Conservation (phyloP, 148 eudicot species). For the Vaccinium darrowii region DNA sequence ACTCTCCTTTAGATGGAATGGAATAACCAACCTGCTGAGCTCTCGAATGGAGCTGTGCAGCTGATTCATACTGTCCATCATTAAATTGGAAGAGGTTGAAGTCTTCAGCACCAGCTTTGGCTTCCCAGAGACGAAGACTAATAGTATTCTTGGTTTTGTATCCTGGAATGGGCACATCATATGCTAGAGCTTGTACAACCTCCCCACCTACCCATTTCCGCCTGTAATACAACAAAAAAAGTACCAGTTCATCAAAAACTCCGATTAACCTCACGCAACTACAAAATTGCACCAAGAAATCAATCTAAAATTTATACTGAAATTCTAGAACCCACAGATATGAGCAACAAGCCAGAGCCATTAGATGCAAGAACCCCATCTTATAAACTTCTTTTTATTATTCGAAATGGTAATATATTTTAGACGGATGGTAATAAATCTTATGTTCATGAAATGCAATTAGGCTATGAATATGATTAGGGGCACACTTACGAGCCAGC, state of each 20-base stretch:
- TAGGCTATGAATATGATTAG: constrained; percentile 6
- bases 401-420: neutral
- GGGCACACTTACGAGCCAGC: constrained; percentile 72
- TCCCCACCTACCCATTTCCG: constrained; percentile 96
- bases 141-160: constrained; percentile 92
- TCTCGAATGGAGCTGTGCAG: constrained; percentile 79
- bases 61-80: constrained; percentile 91
- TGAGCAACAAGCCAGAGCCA: neutral
- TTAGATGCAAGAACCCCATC: neutral
- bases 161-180: constrained; percentile 99
- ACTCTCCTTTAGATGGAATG: neutral
- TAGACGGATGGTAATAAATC: neutral
- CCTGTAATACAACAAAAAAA: constrained; percentile 35
- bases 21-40: constrained; percentile 72
- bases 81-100: constrained; percentile 84
- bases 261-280: neutral
- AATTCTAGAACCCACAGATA: neutral
- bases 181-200: constrained; percentile 85
- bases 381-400: neutral
- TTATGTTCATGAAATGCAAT: neutral
- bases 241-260: neutral
- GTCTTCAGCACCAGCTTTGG: constrained; percentile 84
- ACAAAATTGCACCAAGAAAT: neutral
- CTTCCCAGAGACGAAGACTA: constrained; percentile 99
- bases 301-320: neutral